phyloP scores from a whole-genome alignment of 2,329 filamentous ascomycete species.

The Colletotrichum caudatum region DNA sequence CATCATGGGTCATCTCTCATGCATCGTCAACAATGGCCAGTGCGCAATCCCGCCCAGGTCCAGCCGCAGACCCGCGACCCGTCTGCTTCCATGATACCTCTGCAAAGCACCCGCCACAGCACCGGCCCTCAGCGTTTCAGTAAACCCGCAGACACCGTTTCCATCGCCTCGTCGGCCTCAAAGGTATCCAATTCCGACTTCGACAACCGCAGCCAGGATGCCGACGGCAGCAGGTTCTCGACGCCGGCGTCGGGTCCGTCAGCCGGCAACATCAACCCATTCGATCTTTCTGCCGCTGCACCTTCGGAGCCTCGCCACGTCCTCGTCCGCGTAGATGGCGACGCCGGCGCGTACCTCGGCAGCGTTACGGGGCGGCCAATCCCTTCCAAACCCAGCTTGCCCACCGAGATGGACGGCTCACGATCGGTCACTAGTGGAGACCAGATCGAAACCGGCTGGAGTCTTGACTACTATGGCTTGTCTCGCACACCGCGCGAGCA shows the following conservation, averaged over 20 bases:
- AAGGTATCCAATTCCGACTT: neutral
- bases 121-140: slow-evolving; percentile 1
- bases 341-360: slow-evolving; percentile 28
- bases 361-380: slow-evolving; percentile 16
- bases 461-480: slow-evolving; percentile 36
- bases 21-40: slow-evolving; percentile 37
- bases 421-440: slow-evolving; percentile 31
- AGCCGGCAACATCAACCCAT: slow-evolving; percentile 30
- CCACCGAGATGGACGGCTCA: slow-evolving; percentile 22
- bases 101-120: slow-evolving; percentile 20
- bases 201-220: slow-evolving; percentile 5
- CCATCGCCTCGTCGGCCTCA: slow-evolving; percentile 2
- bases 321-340: slow-evolving; percentile 35
- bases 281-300: slow-evolving; percentile 29
- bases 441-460: slow-evolving; percentile 35
- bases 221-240: slow-evolving; percentile 15
- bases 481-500: slow-evolving; percentile 20
- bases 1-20: slow-evolving; percentile 37
- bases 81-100: slow-evolving; percentile 18
- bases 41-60: slow-evolving; percentile 27
- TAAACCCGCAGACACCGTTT: slow-evolving; percentile 1
- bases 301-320: slow-evolving; percentile 34
- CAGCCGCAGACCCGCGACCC: slow-evolving; percentile 26
- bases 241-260: slow-evolving; percentile 13
- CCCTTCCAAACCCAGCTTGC: slow-evolving; percentile 3